phyloP scores from a whole-genome alignment of 2,329 filamentous ascomycete genomes.

The Pseudocercospora musae region DNA sequence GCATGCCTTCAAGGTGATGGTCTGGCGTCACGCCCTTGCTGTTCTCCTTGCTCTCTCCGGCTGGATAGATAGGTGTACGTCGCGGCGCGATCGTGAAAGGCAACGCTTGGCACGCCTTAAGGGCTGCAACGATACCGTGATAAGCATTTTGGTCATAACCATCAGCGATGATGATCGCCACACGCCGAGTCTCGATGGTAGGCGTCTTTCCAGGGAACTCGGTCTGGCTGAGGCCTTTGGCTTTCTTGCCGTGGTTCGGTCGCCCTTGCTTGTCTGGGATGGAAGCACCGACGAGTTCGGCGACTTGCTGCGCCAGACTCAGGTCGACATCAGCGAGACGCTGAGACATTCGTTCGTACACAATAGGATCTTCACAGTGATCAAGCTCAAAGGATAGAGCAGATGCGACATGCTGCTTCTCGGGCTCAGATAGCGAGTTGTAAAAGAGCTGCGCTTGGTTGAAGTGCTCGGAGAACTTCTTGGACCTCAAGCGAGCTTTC shows the following conservation, averaged over 20 bases:
- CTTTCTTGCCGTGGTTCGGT: conserved; percentile 64
- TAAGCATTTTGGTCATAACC: conserved; percentile 69
- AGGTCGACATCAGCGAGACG: conserved; percentile 72
- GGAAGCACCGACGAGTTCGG: conserved; percentile 65
- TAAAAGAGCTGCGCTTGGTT: conserved; percentile 79
- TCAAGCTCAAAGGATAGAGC: conserved; percentile 71
- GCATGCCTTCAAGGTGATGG: conserved; percentile 75
- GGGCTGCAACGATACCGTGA: conserved; percentile 60
- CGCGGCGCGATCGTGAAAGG: conserved; percentile 70
- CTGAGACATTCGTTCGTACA: conserved; percentile 67
- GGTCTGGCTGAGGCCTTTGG: conserved; percentile 66
- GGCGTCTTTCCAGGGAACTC: conserved; percentile 62
- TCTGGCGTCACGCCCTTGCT: conserved; percentile 62
- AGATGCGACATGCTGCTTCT: conserved; percentile 60
- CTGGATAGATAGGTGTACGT: conserved; percentile 63
- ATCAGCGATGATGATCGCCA: conserved; percentile 74
- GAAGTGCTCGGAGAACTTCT: conserved; percentile 75
- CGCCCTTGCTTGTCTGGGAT: conserved; percentile 53
- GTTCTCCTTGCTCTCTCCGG: conserved; percentile 52
- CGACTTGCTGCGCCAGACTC: conserved; percentile 64
- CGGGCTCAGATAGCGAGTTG: conserved; percentile 67
- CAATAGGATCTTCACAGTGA: conserved; percentile 74
- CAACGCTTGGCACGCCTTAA: conserved; percentile 61
- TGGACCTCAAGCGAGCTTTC: conserved; percentile 65
- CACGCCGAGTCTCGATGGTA: conserved; percentile 66